phyloP scores from a whole-genome alignment of 306 rosid species.

The Bauhinia variegata region DNA sequence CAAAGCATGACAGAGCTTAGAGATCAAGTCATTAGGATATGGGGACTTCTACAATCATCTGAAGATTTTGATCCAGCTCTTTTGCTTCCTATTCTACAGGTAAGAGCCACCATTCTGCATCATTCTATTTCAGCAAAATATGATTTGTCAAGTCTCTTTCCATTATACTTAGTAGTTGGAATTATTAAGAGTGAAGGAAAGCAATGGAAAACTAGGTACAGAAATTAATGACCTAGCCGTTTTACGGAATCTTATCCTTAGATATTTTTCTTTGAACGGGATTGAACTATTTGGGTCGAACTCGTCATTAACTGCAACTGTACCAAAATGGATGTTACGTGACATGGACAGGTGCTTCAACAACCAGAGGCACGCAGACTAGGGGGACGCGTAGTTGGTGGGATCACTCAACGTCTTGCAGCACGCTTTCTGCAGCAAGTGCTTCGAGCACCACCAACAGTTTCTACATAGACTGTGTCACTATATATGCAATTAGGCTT shows the following conservation, averaged over 20 bases:
- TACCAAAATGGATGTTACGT: not conserved
- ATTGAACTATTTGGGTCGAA: conserved; percentile 8
- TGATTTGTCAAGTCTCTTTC: not conserved
- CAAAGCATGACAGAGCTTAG: conserved; percentile 74
- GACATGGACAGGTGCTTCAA: conserved; percentile 68
- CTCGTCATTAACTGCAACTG: conserved; percentile 4
- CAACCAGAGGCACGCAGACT: conserved; percentile 82
- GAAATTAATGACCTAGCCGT: not conserved
- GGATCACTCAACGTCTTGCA: conserved; percentile 85
- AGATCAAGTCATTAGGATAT: conserved; percentile 77
- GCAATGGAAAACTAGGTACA: not conserved
- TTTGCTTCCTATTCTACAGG: conserved; percentile 80
- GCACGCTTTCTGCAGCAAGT: conserved; percentile 88
- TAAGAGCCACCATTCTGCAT: conserved; percentile 40
- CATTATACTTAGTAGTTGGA: not conserved
- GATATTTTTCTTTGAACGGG: conserved; percentile 2
- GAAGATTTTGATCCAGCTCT: conserved; percentile 72
- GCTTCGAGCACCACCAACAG: conserved; percentile 59
- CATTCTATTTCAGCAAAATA: not conserved
- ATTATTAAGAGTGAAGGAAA: not conserved
- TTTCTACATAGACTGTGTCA: conserved; percentile 49
- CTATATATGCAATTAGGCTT: conserved; percentile 20
- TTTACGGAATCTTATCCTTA: not conserved
- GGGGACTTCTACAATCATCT: conserved; percentile 74
- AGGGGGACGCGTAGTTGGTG: conserved; percentile 74